These are phyloP conservation scores for Westerdykella ornata DNA, from an alignment of 2,329 filamentous ascomycete species.

Conservation along the genomic window DNA sequence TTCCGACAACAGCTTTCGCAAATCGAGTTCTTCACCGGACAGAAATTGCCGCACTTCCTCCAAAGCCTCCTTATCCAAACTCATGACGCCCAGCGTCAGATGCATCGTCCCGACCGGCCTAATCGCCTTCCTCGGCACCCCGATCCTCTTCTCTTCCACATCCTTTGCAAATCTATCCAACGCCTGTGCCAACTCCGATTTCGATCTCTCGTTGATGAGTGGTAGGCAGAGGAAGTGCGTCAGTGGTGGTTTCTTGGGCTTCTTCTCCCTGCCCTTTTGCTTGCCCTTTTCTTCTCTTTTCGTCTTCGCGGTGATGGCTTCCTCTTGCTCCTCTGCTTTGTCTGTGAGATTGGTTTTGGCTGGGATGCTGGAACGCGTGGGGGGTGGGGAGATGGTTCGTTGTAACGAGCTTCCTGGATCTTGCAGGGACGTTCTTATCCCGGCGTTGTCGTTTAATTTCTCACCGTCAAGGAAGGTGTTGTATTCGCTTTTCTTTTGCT, in stretches of 20 bases:
- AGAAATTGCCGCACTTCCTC: slow-evolving; percentile 41
- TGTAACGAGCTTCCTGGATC: slow-evolving; percentile 1
- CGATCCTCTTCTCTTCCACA: slow-evolving; percentile 30
- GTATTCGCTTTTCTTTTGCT: slow-evolving; percentile 22
- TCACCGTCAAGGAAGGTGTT: slow-evolving; percentile 34
- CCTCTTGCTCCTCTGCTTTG: too few relatives aligned
- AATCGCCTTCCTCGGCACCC: slow-evolving; percentile 60
- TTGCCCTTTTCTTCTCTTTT: slow-evolving; percentile 9
- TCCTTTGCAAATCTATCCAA: slow-evolving; percentile 57
- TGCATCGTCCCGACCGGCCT: slow-evolving; percentile 75
- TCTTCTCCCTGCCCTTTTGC: slow-evolving; percentile 5
- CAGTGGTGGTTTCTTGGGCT: slow-evolving; percentile 41
- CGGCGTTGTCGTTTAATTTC: slow-evolving; percentile 23
- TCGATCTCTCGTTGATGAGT: slow-evolving; percentile 56
- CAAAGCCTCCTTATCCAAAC: slow-evolving; percentile 50
- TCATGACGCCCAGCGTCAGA: slow-evolving; percentile 82
- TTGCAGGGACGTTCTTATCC: slow-evolving; percentile 21
- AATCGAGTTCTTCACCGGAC: slow-evolving; percentile 36
- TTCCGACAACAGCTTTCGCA: slow-evolving; percentile 35
- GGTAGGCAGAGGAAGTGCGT: slow-evolving; percentile 76
- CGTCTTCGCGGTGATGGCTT: too few relatives aligned
- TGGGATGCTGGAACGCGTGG: neutral
- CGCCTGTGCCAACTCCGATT: slow-evolving; percentile 58
- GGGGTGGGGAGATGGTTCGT: slow-evolving; percentile 11
- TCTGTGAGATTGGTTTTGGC: neutral